Base-by-base conservation (phyloP, 495 filamentous ascomycete genomes). In the Paragyromitra xinjiangensis region DNA sequence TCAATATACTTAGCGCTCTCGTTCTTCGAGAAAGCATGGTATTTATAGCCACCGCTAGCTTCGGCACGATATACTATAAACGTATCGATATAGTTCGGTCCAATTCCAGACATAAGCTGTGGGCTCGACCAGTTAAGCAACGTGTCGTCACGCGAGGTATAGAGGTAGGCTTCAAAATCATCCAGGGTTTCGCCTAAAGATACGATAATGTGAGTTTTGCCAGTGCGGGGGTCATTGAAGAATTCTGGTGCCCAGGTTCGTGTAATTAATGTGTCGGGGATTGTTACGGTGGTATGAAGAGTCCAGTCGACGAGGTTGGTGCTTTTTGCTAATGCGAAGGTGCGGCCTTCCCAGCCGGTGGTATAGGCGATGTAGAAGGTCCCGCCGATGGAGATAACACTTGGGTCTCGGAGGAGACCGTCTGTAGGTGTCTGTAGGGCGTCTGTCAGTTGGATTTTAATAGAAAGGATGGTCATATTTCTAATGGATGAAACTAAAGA, bases 11-110 rank as follows among this genome's bases (percentile, higher is more conserved):
- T 80, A 12, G 68, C 64, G 0, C 45, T 50, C 55, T 80, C 78
- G 40, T 80, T 80, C 45, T 80, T 80, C 6, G 75, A 64, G 63
- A 79, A 79, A 0, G 68, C 75, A 51, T 80, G 78, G 8, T 80
- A 80, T 37, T 39, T 42, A 9, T 26, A 40, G 2, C 24, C 34
- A 3, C 37, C 37, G 3, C 62, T 51, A 2, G 68, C 42, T 34
- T 42, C 8, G 2, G 24, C 19, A 55, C 42, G 55, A 24, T 72
- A 72, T 1, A 80, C 16, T 3, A 80, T 24, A 11, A 80, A 80
- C 0, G 75, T 80, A 40, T 80, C 78, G 51, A 81, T 81, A 55
- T 80, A 80, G 53, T 80, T 81, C 0, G 64, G 64, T 7, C 62
- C 71, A 9, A 80, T 75, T 2, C 78, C 71, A 0, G 8, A 14